A percentile compares a stretch with the other conserved stretches of the same genome.
phyloP scores from a whole-genome alignment of 2,329 filamentous ascomycete species.

The Diaporthe nobilis region DNA sequence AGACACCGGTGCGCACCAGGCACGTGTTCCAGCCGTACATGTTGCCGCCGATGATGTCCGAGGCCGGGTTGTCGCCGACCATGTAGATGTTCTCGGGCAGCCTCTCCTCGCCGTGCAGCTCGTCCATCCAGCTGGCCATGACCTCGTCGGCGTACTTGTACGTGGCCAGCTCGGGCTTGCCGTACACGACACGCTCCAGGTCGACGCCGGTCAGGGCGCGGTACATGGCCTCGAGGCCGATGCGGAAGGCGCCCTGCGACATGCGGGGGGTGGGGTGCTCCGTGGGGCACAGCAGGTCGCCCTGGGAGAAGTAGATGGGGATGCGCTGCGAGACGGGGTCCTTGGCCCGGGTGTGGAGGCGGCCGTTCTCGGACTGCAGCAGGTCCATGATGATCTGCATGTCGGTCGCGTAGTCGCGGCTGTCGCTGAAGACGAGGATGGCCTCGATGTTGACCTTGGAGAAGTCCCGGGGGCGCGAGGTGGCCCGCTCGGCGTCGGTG shows the following conservation, averaged over 20 bases:
- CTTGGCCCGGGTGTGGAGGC: constrained; percentile 74
- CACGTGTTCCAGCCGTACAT: constrained; percentile 89
- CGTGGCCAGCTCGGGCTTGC: constrained; percentile 81
- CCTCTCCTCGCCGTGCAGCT: constrained; percentile 79
- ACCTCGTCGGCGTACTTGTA: constrained; percentile 85
- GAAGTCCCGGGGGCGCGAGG: constrained; percentile 80
- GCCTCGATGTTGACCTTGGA: constrained; percentile 79
- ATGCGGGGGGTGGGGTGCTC: constrained; percentile 77
- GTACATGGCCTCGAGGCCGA: constrained; percentile 81
- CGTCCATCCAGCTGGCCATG: constrained; percentile 80
- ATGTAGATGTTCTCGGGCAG: constrained; percentile 81
- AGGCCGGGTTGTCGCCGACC: constrained; percentile 82
- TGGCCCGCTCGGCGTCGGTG: constrained; percentile 75
- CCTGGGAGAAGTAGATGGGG: constrained; percentile 76
- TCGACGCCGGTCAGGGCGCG: constrained; percentile 77
- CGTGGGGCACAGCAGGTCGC: constrained; percentile 69
- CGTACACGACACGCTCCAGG: constrained; percentile 82
- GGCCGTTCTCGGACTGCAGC: constrained; percentile 77
- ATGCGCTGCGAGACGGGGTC: constrained; percentile 77
- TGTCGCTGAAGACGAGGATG: constrained; percentile 82
- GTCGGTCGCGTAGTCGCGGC: constrained; percentile 81
- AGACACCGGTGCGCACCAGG: constrained; percentile 82
- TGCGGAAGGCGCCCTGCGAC: constrained; percentile 83
- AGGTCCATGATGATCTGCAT: constrained; percentile 84
- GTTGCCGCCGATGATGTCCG: constrained; percentile 82